These are phyloP conservation scores for Kwoniella sp. DNA, from an alignment of 768 basidiomycete species.

Conservation along the genomic window DNA sequence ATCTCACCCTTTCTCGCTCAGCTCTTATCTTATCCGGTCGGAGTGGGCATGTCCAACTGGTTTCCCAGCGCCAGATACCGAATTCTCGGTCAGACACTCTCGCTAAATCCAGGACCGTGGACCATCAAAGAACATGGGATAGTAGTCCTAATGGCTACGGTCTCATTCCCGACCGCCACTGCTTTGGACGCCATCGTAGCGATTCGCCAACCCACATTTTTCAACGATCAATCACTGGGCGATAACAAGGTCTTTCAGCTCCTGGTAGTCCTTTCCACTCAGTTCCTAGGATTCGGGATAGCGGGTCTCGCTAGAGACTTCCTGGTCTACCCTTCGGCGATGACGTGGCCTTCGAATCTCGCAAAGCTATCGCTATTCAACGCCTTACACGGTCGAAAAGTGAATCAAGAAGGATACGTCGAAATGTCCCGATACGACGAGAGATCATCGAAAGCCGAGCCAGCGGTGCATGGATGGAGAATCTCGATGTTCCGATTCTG, in stretches of 20 bases:
- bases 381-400: constrained; percentile 13
- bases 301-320: constrained; percentile 85
- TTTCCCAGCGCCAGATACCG: not conserved
- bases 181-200: constrained; percentile 10
- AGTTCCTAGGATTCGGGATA: constrained; percentile 86
- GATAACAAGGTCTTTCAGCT: constrained; percentile 12
- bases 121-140: constrained; percentile 16
- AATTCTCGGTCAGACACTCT: not conserved
- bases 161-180: constrained; percentile 14
- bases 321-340: constrained; percentile 26
- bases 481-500: constrained; percentile 62
- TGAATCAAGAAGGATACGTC: constrained; percentile 12
- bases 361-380: constrained; percentile 15
- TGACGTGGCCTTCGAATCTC: constrained; percentile 15
- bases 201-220: constrained; percentile 9
- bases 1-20: constrained; percentile 19
- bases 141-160: constrained; percentile 17
- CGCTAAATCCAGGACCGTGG: constrained; percentile 11
- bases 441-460: not conserved
- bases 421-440: not conserved
- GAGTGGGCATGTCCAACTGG: not conserved
- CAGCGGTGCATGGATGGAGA: constrained; percentile 18
- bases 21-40: constrained; percentile 11
- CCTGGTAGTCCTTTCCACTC: constrained; percentile 13
- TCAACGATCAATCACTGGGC: constrained; percentile 12